Percentiles rank a stretch among this genome's conserved stretches.
Evolutionary conservation across 1,139 yeast genomes (phyloP).

Genomic region (Blastobotrys serpentis): DNA sequence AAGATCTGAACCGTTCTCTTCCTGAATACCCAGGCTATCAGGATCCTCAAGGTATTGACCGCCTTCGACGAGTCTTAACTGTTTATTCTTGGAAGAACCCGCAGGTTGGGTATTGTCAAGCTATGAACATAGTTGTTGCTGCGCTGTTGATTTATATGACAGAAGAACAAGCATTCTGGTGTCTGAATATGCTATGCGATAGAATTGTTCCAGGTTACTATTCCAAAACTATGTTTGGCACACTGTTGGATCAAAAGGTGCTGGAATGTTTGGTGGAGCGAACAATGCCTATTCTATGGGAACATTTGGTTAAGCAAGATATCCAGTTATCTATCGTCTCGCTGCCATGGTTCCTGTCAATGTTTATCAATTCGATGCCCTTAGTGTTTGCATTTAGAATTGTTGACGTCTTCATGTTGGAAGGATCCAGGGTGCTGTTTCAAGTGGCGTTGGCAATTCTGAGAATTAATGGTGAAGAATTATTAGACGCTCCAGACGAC

Average conservation of each 20-base stretch:
- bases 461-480: conserved; percentile 80
- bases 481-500: conserved; percentile 81
- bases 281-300: conserved; percentile 87
- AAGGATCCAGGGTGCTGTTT: conserved; percentile 85
- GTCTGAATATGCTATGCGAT: conserved; percentile 79
- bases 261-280: conserved; percentile 87
- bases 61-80: conserved; percentile 81
- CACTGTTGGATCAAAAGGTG: conserved; percentile 87
- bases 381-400: conserved; percentile 89
- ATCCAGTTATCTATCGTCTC: conserved; percentile 94
- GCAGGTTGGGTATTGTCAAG: conserved; percentile 97
- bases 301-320: conserved; percentile 72
- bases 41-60: conserved; percentile 73
- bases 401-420: conserved; percentile 84
- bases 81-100: conserved; percentile 98
- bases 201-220: conserved; percentile 91
- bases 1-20: conserved; percentile 87
- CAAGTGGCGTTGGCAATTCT: conserved; percentile 91
- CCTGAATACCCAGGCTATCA: conserved; percentile 98
- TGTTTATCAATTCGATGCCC: conserved; percentile 92
- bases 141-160: conserved; percentile 90
- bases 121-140: conserved; percentile 97
- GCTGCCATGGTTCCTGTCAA: conserved; percentile 91
- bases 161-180: conserved; percentile 98
- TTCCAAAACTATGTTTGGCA: conserved; percentile 97